These are phyloP conservation scores for Nothomitra cinnamomea DNA, from an alignment of 2,329 filamentous ascomycete species.

Conservation along the genomic window DNA sequence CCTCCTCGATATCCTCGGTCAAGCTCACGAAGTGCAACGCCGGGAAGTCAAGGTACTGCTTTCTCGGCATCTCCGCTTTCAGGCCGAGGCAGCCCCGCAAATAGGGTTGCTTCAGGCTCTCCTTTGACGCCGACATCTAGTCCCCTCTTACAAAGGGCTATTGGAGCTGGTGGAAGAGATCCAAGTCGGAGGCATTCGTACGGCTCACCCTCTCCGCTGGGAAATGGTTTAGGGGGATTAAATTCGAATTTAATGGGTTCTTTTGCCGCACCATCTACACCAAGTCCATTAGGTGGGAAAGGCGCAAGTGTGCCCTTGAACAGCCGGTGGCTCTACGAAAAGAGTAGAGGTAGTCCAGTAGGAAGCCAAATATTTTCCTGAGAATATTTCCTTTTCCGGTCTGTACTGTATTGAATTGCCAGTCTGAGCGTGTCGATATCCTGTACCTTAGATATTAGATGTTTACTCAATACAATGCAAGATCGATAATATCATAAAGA, in stretches of 20 bases:
- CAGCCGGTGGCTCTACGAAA: slow-evolving; percentile 91
- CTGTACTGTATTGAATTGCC: background rate
- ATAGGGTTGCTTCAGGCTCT: slow-evolving; percentile 24
- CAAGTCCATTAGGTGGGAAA: slow-evolving; percentile 49
- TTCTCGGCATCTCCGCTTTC: slow-evolving; percentile 21
- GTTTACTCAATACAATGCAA: too few species aligned
- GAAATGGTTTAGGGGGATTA: slow-evolving; percentile 23
- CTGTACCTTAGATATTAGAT: background rate
- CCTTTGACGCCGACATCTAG: slow-evolving; percentile 36
- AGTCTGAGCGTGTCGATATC: background rate
- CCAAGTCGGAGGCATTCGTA: slow-evolving; percentile 42
- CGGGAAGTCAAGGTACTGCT: slow-evolving; percentile 19
- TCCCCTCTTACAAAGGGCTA: slow-evolving; percentile 50
- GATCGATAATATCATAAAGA: too few species aligned
- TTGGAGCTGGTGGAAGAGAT: slow-evolving; percentile 28
- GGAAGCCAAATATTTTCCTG: slow-evolving; percentile 10
- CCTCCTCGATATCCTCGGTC: slow-evolving; percentile 75
- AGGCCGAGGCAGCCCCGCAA: slow-evolving; percentile 19
- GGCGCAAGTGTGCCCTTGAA: slow-evolving; percentile 63
- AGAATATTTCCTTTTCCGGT: background rate
- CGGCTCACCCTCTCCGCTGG: slow-evolving; percentile 37
- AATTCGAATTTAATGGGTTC: slow-evolving; percentile 1
- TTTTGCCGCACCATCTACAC: slow-evolving; percentile 44
- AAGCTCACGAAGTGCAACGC: slow-evolving; percentile 30
- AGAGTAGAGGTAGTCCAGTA: slow-evolving; percentile 41